Evolutionary conservation across 495 filamentous ascomycete species (phyloP).

Genomic region (Penicillium paxilli): DNA sequence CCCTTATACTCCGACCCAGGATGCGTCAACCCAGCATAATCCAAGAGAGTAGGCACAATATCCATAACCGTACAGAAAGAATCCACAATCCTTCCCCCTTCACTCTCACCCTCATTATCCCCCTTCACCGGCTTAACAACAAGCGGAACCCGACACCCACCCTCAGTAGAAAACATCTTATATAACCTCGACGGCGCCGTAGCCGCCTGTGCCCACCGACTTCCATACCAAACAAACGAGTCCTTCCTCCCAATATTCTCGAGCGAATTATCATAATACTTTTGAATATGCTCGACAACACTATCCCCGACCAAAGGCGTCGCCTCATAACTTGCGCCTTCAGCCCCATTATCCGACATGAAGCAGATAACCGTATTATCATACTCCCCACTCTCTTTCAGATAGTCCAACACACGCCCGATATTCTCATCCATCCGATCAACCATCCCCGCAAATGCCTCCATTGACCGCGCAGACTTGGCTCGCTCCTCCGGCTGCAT

Average conservation of each 20-base stretch:
- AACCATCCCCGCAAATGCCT: conserved; percentile 58
- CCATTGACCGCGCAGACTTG: conserved; percentile 52
- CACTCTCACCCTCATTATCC: not conserved
- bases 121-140: conserved; percentile 31
- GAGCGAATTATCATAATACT: conserved; percentile 60
- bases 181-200: conserved; percentile 52
- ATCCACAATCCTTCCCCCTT: conserved; percentile 2
- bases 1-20: conserved; percentile 47
- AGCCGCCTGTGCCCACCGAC: conserved; percentile 53
- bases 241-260: conserved; percentile 58
- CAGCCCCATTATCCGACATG: conserved; percentile 58
- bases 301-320: not conserved
- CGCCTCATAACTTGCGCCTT: conserved; percentile 42
- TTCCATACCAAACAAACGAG: conserved; percentile 63
- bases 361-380: conserved; percentile 57
- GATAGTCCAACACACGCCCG: conserved; percentile 45
- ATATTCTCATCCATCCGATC: conserved; percentile 54
- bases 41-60: conserved; percentile 49
- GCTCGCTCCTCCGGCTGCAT: conserved; percentile 11
- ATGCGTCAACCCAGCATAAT: conserved; percentile 51
- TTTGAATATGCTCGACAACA: conserved; percentile 22
- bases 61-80: conserved; percentile 56
- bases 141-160: conserved; percentile 48
- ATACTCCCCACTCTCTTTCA: conserved; percentile 51
- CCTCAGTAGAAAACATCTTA: conserved; percentile 52